Percentiles rank a stretch among this genome's conserved stretches.
Conservation (phyloP, 176 grass and related monocot species). For the Paspalum notatum region DNA sequence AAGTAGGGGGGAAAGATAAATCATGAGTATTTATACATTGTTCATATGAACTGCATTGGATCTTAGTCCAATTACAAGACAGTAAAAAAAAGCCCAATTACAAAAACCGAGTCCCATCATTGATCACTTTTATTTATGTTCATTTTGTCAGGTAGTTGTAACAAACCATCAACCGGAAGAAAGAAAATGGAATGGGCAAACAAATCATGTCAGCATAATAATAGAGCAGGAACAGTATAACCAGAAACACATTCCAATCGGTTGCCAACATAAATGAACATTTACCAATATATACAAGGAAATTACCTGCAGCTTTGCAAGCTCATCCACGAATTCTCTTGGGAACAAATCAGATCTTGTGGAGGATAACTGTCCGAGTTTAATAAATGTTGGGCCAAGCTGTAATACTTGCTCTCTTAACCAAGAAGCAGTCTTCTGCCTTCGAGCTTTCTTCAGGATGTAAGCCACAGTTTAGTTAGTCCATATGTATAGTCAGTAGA, state of each 20-base stretch:
- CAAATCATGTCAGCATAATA: conserved; percentile 6
- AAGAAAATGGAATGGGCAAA: neutral
- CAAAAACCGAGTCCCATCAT: neutral
- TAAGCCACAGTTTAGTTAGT: conserved; percentile 14
- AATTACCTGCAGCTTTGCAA: conserved; percentile 94
- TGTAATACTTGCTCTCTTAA: conserved; percentile 93
- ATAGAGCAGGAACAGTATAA: neutral
- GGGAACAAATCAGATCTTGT: conserved; percentile 98
- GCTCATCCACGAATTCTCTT: conserved; percentile 86
- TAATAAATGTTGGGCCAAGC: conserved; percentile 94
- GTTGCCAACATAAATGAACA: neutral
- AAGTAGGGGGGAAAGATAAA: conserved; percentile 14
- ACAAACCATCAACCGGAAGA: conserved; percentile 7
- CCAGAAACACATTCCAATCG: neutral
- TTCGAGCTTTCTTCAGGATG: conserved; percentile 73
- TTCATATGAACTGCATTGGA: neutral
- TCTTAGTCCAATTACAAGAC: neutral
- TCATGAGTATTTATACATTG: neutral
- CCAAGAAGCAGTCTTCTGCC: conserved; percentile 78
- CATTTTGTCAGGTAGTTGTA: neutral
- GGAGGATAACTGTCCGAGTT: conserved; percentile 92
- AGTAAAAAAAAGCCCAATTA: neutral
- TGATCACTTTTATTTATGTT: conserved; percentile 14
- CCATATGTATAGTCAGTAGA: conserved; percentile 22
- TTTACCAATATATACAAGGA: neutral